Percentiles rank a stretch among this genome's conserved stretches.
Evolutionary conservation across 768 basidiomycete species (phyloP).

Genomic region (Strobilomyces dryophilus): DNA sequence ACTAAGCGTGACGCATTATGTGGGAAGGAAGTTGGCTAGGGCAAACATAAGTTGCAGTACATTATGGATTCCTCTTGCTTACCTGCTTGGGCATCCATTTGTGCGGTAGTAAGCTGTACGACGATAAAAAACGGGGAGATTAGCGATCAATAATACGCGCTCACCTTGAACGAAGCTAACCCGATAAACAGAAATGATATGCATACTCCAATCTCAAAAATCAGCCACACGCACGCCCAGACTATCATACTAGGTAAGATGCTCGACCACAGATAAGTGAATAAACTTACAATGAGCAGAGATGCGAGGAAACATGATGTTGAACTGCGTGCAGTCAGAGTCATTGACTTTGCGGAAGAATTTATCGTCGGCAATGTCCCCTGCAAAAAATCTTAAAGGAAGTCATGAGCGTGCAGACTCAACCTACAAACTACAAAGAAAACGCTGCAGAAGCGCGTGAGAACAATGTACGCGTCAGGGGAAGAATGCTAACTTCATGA

Average conservation of each 20-base stretch:
- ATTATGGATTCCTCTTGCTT: conserved; percentile 21
- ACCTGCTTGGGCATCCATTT: conserved; percentile 68
- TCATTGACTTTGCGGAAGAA: conserved; percentile 95
- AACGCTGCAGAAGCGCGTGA: conserved; percentile 40
- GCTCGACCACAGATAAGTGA: background rate
- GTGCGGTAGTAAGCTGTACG: conserved; percentile 34
- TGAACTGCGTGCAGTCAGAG: conserved; percentile 89
- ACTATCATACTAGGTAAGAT: conserved; percentile 38
- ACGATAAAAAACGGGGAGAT: conserved; percentile 2
- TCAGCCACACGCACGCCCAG: conserved; percentile 84
- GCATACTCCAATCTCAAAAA: conserved; percentile 71
- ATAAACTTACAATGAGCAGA: conserved; percentile 60
- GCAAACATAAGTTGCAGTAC: conserved; percentile 5
- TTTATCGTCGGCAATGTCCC: conserved; percentile 92
- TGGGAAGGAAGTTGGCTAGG: conserved; percentile 60
- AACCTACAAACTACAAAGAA: conserved; percentile 84
- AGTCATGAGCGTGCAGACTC: background rate
- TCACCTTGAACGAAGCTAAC: conserved; percentile 77
- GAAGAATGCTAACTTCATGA: conserved; percentile 66
- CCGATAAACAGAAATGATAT: conserved; percentile 79
- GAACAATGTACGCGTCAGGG: conserved; percentile 6
- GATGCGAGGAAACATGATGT: conserved; percentile 65
- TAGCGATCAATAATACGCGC: conserved; percentile 1
- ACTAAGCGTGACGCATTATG: conserved; percentile 32
- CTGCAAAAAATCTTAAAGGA: conserved; percentile 34